Conservation (phyloP, 1,284 basidiomycete species). For the Pseudozyma pruni region DNA sequence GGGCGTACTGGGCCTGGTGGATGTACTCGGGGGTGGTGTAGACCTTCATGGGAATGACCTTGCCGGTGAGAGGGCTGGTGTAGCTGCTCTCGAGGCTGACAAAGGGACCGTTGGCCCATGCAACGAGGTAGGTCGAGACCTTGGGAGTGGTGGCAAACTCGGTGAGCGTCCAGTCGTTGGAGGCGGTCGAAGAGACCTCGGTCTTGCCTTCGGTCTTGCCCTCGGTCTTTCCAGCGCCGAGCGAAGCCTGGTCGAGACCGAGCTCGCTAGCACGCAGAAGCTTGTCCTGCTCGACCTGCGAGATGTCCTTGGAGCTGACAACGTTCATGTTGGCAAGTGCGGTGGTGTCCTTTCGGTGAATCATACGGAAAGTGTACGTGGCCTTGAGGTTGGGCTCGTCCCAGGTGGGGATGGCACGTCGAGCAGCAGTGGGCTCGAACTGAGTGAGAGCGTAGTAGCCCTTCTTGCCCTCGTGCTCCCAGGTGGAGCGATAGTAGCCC, state of each 20-base stretch:
- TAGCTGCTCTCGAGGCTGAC: conserved; percentile 79
- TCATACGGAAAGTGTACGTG: conserved; percentile 82
- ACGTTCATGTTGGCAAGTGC: conserved; percentile 82
- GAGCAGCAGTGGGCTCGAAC: conserved; percentile 83
- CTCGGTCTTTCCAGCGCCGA: conserved; percentile 70
- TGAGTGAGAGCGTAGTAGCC: conserved; percentile 64
- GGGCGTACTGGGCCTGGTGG: conserved; percentile 78
- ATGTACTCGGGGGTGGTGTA: conserved; percentile 87
- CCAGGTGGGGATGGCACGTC: conserved; percentile 75
- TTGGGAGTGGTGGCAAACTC: conserved; percentile 68
- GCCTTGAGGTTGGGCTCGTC: conserved; percentile 94
- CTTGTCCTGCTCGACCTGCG: conserved; percentile 53
- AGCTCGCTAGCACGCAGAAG: conserved; percentile 72
- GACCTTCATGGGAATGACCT: conserved; percentile 83
- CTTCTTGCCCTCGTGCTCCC: conserved; percentile 70
- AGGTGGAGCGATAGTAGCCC: conserved; percentile 68
- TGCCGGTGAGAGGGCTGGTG: conserved; percentile 82
- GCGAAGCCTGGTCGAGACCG: conserved; percentile 74
- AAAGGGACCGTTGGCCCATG: conserved; percentile 88
- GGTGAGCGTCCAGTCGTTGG: conserved; percentile 67
- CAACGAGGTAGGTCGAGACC: conserved; percentile 92
- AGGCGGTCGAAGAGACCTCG: conserved; percentile 30
- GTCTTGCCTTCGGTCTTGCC: conserved; percentile 53
- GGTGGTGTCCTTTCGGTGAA: conserved; percentile 78
- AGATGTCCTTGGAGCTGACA: conserved; percentile 45